A percentile compares a stretch with the other conserved stretches of the same genome.
These are phyloP conservation scores for Cucumis melo DNA, from an alignment of 306 rosid genomes.

Conservation along the genomic window DNA sequence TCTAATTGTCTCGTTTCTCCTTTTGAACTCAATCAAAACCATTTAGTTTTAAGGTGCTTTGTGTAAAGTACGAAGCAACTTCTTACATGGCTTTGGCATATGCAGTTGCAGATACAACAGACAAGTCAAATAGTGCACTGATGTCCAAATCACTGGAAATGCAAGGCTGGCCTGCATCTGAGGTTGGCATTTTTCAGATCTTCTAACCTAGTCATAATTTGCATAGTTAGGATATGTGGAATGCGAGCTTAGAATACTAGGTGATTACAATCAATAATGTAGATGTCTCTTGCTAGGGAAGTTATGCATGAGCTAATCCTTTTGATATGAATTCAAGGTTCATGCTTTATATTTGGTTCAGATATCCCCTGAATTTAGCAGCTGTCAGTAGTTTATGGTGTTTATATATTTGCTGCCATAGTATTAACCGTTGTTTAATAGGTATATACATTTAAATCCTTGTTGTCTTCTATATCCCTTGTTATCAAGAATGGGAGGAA, in stretches of 20 bases:
- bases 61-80: background rate
- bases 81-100: constrained; percentile 7
- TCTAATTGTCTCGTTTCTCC: background rate
- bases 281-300: background rate
- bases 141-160: constrained; percentile 31
- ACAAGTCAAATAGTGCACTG: constrained; percentile 32
- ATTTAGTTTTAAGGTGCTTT: background rate
- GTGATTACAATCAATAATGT: background rate
- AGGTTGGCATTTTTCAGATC: constrained; percentile 36
- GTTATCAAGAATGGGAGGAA: background rate
- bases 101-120: constrained; percentile 38
- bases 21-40: background rate
- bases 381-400: background rate
- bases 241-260: background rate
- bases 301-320: background rate
- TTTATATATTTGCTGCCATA: background rate
- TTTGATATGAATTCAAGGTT: background rate
- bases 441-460: background rate
- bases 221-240: background rate
- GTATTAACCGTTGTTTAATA: background rate
- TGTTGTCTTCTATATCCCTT: background rate
- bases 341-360: background rate
- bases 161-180: constrained; percentile 21
- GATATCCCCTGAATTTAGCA: background rate
- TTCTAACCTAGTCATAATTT: background rate